phyloP scores from a whole-genome alignment of 805 yeast species.

The Candida oleophila region DNA sequence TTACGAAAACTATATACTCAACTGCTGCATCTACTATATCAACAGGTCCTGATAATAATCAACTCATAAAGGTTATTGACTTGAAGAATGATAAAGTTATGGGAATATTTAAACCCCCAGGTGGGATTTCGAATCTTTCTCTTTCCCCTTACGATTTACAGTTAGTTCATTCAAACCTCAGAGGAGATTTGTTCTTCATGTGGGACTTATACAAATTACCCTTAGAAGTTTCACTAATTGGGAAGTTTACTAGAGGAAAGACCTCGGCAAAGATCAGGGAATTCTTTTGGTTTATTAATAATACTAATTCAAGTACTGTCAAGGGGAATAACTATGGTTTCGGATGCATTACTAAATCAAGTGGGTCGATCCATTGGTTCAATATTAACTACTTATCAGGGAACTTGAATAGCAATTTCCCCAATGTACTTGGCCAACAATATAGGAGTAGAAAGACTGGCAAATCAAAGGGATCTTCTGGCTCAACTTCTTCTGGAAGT shows the following conservation, averaged over 20 bases:
- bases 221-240: conserved; percentile 50
- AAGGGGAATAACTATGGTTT: conserved; percentile 39
- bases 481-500: not conserved
- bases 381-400: conserved; percentile 42
- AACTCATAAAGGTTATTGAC: conserved; percentile 47
- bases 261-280: conserved; percentile 54
- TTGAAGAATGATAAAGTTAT: conserved; percentile 37
- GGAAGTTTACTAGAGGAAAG: conserved; percentile 61
- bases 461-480: conserved; percentile 7
- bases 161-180: conserved; percentile 49
- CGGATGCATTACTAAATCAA: conserved; percentile 50
- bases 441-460: not conserved
- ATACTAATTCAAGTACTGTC: conserved; percentile 15
- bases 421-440: conserved; percentile 19
- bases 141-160: conserved; percentile 61
- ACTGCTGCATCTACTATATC: conserved; percentile 29
- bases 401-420: conserved; percentile 26
- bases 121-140: conserved; percentile 59
- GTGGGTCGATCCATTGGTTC: conserved; percentile 67
- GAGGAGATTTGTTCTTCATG: conserved; percentile 63
- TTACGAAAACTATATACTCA: conserved; percentile 32
- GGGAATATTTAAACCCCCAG: conserved; percentile 54
- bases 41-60: conserved; percentile 30
- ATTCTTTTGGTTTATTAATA: conserved; percentile 52
- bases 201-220: conserved; percentile 63